phyloP scores from a whole-genome alignment of 1,284 basidiomycete genomes.

The Thecaphora thlaspeos region DNA sequence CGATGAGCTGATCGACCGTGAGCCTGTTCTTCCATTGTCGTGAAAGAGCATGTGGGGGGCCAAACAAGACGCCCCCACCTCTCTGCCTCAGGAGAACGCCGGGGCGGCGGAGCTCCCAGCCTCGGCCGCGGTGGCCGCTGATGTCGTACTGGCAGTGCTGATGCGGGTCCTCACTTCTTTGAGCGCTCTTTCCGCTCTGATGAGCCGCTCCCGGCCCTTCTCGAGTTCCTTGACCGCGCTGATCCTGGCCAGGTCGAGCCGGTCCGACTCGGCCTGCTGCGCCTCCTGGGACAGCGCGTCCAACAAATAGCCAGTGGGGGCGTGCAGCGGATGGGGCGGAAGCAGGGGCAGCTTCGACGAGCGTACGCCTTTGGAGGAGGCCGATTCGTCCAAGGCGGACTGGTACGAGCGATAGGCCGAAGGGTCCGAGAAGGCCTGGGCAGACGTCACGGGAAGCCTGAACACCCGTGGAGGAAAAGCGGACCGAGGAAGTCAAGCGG shows the following conservation, averaged over 20 bases:
- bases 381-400: conserved; percentile 10
- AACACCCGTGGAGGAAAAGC: neutral
- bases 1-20: too few species aligned
- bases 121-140: too few species aligned
- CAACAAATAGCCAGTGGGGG: conserved; percentile 48
- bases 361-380: neutral
- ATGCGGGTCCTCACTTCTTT: conserved; percentile 30
- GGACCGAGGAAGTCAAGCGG: neutral
- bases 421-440: conserved; percentile 46
- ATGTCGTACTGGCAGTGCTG: neutral
- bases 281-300: conserved; percentile 74
- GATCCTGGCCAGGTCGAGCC: conserved; percentile 75
- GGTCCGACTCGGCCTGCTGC: conserved; percentile 74
- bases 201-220: conserved; percentile 48
- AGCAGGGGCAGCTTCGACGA: conserved; percentile 1
- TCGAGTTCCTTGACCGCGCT: conserved; percentile 62
- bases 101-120: too few species aligned
- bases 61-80: too few species aligned
- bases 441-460: conserved; percentile 35
- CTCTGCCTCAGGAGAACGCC: too few species aligned
- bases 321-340: conserved; percentile 51
- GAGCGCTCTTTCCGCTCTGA: conserved; percentile 53
- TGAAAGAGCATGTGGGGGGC: too few species aligned
- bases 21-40: too few species aligned
- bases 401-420: conserved; percentile 36